Evolutionary conservation across 345 rosid species (phyloP), one percentile per base, ranked within the genome.

Genomic region (Odontarrhena argentea): DNA sequence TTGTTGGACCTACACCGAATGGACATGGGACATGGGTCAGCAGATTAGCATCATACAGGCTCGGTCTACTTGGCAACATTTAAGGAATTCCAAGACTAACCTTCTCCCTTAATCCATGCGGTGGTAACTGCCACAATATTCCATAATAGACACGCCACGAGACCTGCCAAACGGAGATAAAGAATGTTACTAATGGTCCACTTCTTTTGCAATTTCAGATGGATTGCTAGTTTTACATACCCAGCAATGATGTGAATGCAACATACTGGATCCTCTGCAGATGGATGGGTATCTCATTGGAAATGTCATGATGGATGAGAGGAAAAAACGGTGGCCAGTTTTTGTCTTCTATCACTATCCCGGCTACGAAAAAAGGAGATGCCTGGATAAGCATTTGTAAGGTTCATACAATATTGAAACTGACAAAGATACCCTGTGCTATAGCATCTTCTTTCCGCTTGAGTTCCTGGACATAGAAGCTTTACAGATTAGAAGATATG

Each of bases 281-380:
- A 81, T 94, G 99, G 63, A 91, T 77, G 66, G 99, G 99, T 78
- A 94, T 94, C 79, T 94, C 97, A 58, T 81, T 87, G 14, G 86
- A 63, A 67, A 91, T 94, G 77, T 91, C 97, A 73, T 94, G 94
- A 78, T 94, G 97, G 78, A 94, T 91, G 43, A 94, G 53, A 32
- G 99, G 99, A 36, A 85, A 88, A 81, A 82, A 81, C 12, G 96
- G 90, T 14, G 99, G 99, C 97, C 97, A 94, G 63, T 91, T 94
- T 83, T 91, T 94, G 61, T 81, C 97, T 75, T 94, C 96, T 55
- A 91, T 79, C 55, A 87, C 85, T 74, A 88, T 82, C 73, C 99
- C 99, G 59, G 95, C 99, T 94, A 87, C 74, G 68, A 75, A 75
- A 72, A 74, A 65, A 25, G 54, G 65, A 74, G 51, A 73, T 52